phyloP scores from a whole-genome alignment of 148 eudicot species.

The Simmondsia chinensis region DNA sequence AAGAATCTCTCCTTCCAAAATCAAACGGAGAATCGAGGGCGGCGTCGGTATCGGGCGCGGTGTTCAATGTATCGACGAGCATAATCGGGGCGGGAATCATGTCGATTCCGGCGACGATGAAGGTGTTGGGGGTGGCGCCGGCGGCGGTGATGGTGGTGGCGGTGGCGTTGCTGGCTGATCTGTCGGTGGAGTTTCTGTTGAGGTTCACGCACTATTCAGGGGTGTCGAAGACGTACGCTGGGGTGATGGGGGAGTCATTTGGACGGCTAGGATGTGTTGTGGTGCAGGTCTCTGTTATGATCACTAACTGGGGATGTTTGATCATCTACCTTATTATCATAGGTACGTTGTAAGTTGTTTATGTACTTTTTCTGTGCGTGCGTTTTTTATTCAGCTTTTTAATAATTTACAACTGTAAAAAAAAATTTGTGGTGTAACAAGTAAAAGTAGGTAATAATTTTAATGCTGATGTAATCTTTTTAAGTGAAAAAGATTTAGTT shows the following conservation, averaged over 20 bases:
- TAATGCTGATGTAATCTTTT: too few species aligned
- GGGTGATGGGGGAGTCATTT: slow-evolving; percentile 82
- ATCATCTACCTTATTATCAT: slow-evolving; percentile 72
- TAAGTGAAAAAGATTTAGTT: too few species aligned
- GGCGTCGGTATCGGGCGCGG: slow-evolving; percentile 60
- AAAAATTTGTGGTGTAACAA: too few species aligned
- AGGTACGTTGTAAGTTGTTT: slow-evolving; percentile 26
- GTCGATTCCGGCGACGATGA: slow-evolving; percentile 91
- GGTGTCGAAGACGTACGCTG: slow-evolving; percentile 61
- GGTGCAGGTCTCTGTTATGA: slow-evolving; percentile 63
- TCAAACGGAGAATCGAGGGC: slow-evolving; percentile 2
- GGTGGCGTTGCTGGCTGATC: slow-evolving; percentile 61
- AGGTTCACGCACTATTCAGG: slow-evolving; percentile 62
- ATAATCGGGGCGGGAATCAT: slow-evolving; percentile 90
- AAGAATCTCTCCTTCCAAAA: slow-evolving; percentile 30
- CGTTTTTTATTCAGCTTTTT: too few species aligned
- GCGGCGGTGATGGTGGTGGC: slow-evolving; percentile 46
- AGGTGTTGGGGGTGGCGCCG: slow-evolving; percentile 74
- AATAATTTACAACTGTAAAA: too few species aligned
- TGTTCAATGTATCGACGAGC: slow-evolving; percentile 85
- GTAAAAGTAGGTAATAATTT: too few species aligned
- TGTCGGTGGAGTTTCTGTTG: slow-evolving; percentile 72
- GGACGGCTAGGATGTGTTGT: slow-evolving; percentile 58
- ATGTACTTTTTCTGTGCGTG: neutral
- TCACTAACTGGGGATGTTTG: slow-evolving; percentile 73